phyloP scores from a whole-genome alignment of 176 grass and related monocot genomes.

The Cenchrus fungigraminus region DNA sequence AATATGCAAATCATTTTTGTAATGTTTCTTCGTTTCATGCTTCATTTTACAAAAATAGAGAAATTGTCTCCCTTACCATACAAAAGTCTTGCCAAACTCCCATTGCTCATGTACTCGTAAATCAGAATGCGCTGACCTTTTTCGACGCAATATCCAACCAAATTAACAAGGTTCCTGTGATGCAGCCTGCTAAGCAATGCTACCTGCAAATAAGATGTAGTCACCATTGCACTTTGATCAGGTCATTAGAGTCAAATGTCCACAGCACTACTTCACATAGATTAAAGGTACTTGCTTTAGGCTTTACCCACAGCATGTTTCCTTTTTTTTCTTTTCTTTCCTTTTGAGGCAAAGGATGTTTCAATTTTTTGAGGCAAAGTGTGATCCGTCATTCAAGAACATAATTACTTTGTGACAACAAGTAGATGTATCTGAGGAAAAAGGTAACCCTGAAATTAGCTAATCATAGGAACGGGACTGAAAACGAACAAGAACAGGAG shows the following conservation, averaged over 20 bases:
- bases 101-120: slow-evolving; percentile 98
- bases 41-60: slow-evolving; percentile 7
- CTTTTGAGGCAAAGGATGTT: slow-evolving; percentile 4
- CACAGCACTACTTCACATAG: slow-evolving; percentile 18
- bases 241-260: slow-evolving; percentile 29
- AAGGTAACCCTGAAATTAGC: background rate
- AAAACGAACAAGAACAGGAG: background rate
- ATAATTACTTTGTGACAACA: slow-evolving; percentile 22
- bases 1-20: slow-evolving; percentile 17
- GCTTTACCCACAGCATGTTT: slow-evolving; percentile 23
- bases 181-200: slow-evolving; percentile 94
- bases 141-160: slow-evolving; percentile 97
- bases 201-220: slow-evolving; percentile 57
- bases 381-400: slow-evolving; percentile 16
- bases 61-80: slow-evolving; percentile 64
- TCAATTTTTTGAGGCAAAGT: background rate
- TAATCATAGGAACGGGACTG: background rate
- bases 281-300: slow-evolving; percentile 19
- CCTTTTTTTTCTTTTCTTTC: background rate
- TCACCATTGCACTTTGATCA: slow-evolving; percentile 18
- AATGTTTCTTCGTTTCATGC: background rate
- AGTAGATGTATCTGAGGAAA: background rate
- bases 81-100: slow-evolving; percentile 81
- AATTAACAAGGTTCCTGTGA: slow-evolving; percentile 99
- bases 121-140: slow-evolving; percentile 85